Evolutionary conservation across 2,329 filamentous ascomycete species (phyloP).

Genomic region (Fusarium nanum): DNA sequence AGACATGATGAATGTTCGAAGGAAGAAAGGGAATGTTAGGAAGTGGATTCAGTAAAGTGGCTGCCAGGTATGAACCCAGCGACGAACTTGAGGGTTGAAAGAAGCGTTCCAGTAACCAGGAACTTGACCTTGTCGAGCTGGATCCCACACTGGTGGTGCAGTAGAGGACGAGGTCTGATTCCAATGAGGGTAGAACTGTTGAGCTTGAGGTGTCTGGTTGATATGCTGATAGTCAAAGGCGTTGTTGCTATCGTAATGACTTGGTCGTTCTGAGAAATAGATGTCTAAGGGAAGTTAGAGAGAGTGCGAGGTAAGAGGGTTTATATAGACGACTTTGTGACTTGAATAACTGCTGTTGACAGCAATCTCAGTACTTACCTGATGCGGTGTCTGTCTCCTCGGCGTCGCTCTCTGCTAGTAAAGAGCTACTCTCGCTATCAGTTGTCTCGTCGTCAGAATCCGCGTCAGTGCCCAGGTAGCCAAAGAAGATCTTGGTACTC

Average conservation of each 20-base stretch:
- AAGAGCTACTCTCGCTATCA: constrained; percentile 18
- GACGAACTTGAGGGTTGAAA: constrained; percentile 46
- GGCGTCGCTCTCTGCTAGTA: constrained; percentile 19
- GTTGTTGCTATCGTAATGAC: background rate
- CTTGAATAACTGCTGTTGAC: constrained; percentile 11
- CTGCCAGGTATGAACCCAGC: constrained; percentile 55
- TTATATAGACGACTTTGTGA: constrained; percentile 22
- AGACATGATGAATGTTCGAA: constrained; percentile 47
- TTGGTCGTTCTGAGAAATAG: constrained; percentile 17
- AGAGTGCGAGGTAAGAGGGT: background rate
- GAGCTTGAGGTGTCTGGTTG: constrained; percentile 3
- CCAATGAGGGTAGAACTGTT: constrained; percentile 20
- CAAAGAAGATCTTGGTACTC: constrained; percentile 59
- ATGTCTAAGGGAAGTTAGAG: constrained; percentile 30
- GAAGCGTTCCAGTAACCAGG: constrained; percentile 53
- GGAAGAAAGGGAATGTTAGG: too few species aligned
- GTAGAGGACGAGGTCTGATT: constrained; percentile 8
- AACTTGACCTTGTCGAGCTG: constrained; percentile 47
- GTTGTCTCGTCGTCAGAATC: constrained; percentile 44
- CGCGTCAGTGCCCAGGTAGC: constrained; percentile 43
- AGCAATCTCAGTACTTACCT: constrained; percentile 34
- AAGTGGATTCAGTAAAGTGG: constrained; percentile 38
- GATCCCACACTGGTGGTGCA: constrained; percentile 45
- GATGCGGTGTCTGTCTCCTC: constrained; percentile 26
- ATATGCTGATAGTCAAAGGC: constrained; percentile 3